Evolutionary conservation across 179 eudicot genomes (phyloP), one percentile per base, ranked within the genome.

Genomic region (Spergularia azorica): DNA sequence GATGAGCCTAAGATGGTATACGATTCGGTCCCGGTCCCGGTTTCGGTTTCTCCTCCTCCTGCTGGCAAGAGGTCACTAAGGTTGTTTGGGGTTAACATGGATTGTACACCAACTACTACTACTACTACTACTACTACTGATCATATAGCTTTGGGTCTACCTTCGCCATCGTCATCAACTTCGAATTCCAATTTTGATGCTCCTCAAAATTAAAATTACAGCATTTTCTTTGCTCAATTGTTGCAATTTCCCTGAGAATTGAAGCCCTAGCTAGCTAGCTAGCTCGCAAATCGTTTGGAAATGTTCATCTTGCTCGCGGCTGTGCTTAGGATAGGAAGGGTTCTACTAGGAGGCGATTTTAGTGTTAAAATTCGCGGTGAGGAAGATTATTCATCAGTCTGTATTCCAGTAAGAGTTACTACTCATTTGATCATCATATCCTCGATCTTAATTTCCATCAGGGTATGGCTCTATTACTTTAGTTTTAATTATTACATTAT

Each of bases 11-110:
- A 79, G 38, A 73, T 76, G 87, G 87, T 87, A 18, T 86, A 75
- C 57, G 89, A 91, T 6, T 89, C n/a, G n/a, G n/a, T n/a, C n/a
- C n/a, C 97, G 65, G 91, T 91, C 63, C 97, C 97, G 52, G 92
- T 91, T 76, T 26, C 32, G 32, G n/a, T n/a, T n/a, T n/a, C n/a
- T n/a, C 97, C 85, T 71, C 98, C 75, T 72, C 32, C 93, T 41
- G 85, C 90, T 32, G 81, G 84, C 3, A 84, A 81, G 84, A 80
- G 84, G 52, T 71, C 74, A 11, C 76, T 82, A 0, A 82, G 84
- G 79, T 74, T 82, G 58, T 72, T 72, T 17, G 75, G 75, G 17
- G 75, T 72, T 0, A 72, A 72, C 58, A 72, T 72, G 75, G 75
- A 72, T 11, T 72, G 58, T 18, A 52, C 59, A 39, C 50, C 58